Evolutionary conservation across 345 rosid genomes (phyloP), one percentile per base, ranked within the genome.

Genomic region (Eucalyptus curtisii): DNA sequence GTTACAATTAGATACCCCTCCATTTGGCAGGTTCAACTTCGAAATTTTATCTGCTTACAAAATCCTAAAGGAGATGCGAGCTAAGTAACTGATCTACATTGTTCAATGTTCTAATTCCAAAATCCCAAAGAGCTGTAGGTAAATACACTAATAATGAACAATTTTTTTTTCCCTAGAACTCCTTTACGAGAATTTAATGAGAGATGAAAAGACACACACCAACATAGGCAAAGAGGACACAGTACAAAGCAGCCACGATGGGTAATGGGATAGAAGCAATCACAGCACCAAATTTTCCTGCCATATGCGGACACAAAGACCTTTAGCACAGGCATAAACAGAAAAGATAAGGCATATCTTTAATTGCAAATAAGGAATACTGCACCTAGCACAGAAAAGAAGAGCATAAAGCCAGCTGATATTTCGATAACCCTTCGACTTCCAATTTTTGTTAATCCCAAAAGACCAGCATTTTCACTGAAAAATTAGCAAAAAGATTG

Each of bases 281-380:
- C 93, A 98, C 91, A 52, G 99, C 97, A n/a, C 99, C 97, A 33
- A 96, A 97, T 93, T 97, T 96, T 81, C 99, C 99, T 97, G 95
- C 89, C 86, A 90, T 53, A 87, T 37, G 25, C 48, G 68, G 52
- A 50, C 68, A 79, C 19, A 44, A 31, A 87, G 45, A 88, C 22
- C 30, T 8, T 76, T 10, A 76, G 47, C 47, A 76, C 47, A 10
- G 14, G 82, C 27, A 11, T 22, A 76, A 76, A 37, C 45, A 37
- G 42, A 40, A 76, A 76, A 40, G 47, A 37, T 42, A 76, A 37
- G 22, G 82, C 82, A 40, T 76, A 37, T 37, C 15, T 76, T 37
- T 37, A 40, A 76, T 37, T 76, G 8, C 82, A 19, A 19, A 76
- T 37, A 19, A 37, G 82, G 82, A 76, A 37, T 20, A 37, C 87